Base-by-base conservation (phyloP, 2,329 filamentous ascomycete genomes). In the Alternaria tenuissima region DNA sequence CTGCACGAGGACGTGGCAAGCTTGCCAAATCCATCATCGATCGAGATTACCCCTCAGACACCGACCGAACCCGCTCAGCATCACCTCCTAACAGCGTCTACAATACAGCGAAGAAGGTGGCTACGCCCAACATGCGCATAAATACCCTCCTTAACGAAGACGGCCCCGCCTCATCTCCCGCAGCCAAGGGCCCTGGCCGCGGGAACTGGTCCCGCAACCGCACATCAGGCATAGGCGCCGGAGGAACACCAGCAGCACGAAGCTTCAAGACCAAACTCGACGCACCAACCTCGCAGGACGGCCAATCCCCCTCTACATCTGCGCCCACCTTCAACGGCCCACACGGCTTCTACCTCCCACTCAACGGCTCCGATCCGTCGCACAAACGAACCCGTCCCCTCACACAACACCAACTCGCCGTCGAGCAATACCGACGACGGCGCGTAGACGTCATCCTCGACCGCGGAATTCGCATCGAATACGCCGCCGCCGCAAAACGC, bases 361-460 rank as follows among this genome's bases (percentile, higher is more conserved):
- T 84, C 20, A 81, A 85, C 14, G 88, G 89, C 34, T 74, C 76
- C 5, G 76, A 79, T 59, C 69, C 75, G 51, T 65, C 69, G 16
- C 78, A 80, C 65, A 83, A 83, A 63, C 80, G 93, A 73, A 88
- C 89, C 8, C 86, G 92, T 1, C 91, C 91, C 3, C 87, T 92
- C 0, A 95, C 92, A 0, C 90, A 91, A 36, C 92, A 95, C 77
- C 92, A 95, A 78, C 82, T 93, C 39, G 91, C 91, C 0, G 90
- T 95, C 1, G 91, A 93, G 76, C 86, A 89, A 56, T 93, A 94
- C 76, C 85, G 92, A 18, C 90, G 88, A 62, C 88, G 92, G 71
- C 88, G 91, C 6, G 91, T 94, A n/a, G 90, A 93, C 71, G 90
- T 93, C 70, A 91, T 93, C 52, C 85, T 95, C 16, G 89, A 92